A percentile compares a stretch with the other conserved stretches of the same genome.
Conservation (phyloP, 495 filamentous ascomycete species). For the Zalerion maritima region DNA sequence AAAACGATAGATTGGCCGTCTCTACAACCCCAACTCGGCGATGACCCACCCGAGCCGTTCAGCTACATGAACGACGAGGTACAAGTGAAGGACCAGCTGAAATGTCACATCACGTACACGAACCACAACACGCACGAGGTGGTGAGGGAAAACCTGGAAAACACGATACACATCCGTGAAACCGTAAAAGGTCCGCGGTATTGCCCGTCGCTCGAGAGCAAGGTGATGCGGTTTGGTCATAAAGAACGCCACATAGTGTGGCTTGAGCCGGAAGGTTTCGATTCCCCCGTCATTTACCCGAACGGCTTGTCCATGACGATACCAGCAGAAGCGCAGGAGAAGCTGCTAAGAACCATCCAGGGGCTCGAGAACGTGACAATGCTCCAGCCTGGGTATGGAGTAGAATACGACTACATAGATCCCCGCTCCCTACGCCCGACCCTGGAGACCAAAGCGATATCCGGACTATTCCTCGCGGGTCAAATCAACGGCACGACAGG, state of each 20-base stretch:
- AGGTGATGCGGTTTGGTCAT: constrained; percentile 74
- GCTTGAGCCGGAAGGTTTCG: constrained; percentile 93
- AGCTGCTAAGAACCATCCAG: constrained; percentile 65
- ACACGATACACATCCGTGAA: constrained; percentile 91
- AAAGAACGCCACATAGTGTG: constrained; percentile 77
- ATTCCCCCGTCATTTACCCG: constrained; percentile 83
- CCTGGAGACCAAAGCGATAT: constrained; percentile 85
- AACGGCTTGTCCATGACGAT: constrained; percentile 97
- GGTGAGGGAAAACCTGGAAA: constrained; percentile 72
- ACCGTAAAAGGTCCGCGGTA: constrained; percentile 89
- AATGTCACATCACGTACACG: constrained; percentile 72
- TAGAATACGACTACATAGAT: constrained; percentile 98
- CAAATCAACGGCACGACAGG: constrained; percentile 98
- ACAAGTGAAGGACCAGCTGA: constrained; percentile 62
- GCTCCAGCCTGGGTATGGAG: constrained; percentile 93
- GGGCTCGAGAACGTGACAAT: constrained; percentile 84
- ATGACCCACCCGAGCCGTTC: constrained; percentile 79
- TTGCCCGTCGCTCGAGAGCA: constrained; percentile 89
- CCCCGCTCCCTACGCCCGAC: constrained; percentile 74
- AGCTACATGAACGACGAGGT: constrained; percentile 76
- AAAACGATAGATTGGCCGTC: constrained; percentile 66
- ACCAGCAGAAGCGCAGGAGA: constrained; percentile 69
- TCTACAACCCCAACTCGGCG: constrained; percentile 61
- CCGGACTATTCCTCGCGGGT: constrained; percentile 80
- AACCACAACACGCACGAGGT: constrained; percentile 73